Evolutionary conservation across 768 basidiomycete species (phyloP).

Genomic region (Ramaria sp.): DNA sequence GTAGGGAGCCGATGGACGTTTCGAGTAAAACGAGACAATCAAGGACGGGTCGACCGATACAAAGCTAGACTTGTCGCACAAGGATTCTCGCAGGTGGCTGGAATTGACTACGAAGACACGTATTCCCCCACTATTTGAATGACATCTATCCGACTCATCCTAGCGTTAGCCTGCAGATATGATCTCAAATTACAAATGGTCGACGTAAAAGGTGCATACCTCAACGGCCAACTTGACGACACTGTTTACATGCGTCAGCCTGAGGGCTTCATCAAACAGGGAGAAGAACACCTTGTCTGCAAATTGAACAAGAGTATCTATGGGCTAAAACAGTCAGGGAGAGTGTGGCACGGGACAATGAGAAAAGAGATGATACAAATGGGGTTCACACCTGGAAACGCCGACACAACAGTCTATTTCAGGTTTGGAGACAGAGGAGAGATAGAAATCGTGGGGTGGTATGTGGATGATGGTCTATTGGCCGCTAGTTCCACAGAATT

Average conservation of each 20-base stretch:
- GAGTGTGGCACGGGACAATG: constrained; percentile 11
- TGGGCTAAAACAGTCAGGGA: no score
- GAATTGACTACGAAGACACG: no score
- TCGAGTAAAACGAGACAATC: constrained; percentile 18
- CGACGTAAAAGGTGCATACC: no score
- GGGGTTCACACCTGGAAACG: no score
- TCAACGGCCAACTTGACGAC: constrained; percentile 18
- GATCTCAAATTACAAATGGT: no score
- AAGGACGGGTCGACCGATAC: constrained; percentile 17
- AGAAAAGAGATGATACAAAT: neutral
- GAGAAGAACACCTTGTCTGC: neutral
- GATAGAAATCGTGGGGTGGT: neutral
- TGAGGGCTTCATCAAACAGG: constrained; percentile 10
- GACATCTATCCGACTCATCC: constrained; percentile 15
- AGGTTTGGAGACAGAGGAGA: no score
- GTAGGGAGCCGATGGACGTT: constrained; percentile 27
- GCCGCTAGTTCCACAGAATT: neutral
- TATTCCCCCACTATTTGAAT: constrained; percentile 16
- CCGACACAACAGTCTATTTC: no score
- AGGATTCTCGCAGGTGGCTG: no score
- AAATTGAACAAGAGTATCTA: no score
- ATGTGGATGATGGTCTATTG: neutral
- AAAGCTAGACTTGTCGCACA: no score
- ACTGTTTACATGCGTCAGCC: no score
- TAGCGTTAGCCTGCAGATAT: no score